Conservation (phyloP, 73 alveolate species). For the Uronychia binucleata region DNA sequence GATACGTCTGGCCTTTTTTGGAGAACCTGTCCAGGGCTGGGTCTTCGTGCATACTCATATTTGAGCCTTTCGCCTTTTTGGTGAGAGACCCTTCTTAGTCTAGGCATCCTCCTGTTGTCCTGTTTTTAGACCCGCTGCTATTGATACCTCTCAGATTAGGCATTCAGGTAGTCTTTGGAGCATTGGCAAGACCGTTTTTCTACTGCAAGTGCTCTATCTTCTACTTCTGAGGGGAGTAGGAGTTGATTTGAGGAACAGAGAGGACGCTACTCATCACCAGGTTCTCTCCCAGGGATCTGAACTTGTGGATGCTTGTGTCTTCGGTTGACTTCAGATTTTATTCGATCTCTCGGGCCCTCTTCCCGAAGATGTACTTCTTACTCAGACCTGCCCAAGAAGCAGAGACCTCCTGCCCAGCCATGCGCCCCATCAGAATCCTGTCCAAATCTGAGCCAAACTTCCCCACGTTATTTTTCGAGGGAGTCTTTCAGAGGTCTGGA, state of each 20-base stretch:
- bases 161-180: neutral
- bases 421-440: neutral
- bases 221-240: neutral
- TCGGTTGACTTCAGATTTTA: neutral
- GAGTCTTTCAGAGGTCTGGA: neutral
- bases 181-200: no score
- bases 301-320: neutral
- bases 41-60: no score
- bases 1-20: no score
- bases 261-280: neutral
- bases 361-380: neutral
- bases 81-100: no score
- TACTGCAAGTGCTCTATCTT: neutral
- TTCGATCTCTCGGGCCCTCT: neutral
- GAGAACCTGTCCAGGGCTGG: no score
- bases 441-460: neutral
- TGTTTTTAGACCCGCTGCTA: neutral
- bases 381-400: neutral
- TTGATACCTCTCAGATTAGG: neutral
- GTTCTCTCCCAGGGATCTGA: neutral
- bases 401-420: neutral
- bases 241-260: neutral
- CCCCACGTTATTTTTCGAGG: neutral
- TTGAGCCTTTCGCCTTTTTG: no score
- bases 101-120: no score